Base-by-base conservation (phyloP, 306 rosid species). In the Oemleria cerasiformis region DNA sequence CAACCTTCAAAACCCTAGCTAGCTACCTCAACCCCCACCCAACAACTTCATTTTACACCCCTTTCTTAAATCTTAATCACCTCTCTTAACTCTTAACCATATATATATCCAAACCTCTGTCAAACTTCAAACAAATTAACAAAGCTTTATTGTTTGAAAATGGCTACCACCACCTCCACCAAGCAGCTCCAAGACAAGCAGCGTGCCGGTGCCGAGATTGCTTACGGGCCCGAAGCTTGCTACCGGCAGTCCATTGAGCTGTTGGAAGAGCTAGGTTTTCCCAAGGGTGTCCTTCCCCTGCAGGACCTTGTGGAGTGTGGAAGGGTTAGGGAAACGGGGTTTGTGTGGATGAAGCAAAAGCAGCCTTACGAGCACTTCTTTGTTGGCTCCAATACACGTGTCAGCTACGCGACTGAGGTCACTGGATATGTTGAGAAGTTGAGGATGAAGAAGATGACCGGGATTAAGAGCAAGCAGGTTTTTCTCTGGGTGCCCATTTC, bases 341-440 rank as follows among this genome's bases (percentile, higher is more conserved):
- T 87, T 25, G 92, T 91, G 74, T 91, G 97, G 97, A 91, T 91
- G 96, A 88, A 77, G 45, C 92, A 80, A 21, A 91, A 75, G 73
- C 78, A 66, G 0, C 96, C 97, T 0, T 84, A 72, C 57, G 97
- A 91, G 76, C 97, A 91, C 73, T 80, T 80, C 77, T 91, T 91
- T 21, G 81, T 30, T 53, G 75, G 64, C 20, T 63, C 84, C 5
- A 87, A 84, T 19, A 73, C 86, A 3, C 53, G 79, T 10, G 97
- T 91, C 17, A 86, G 88, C 57, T 88, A 91, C 60, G 87, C 87
- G 3, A n/a, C 44, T 1, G 97, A 91, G 74, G 97, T 91, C 43
- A 88, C 97, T 5, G 87, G 80, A 0, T 88, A 88, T 53, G 92
- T 91, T 30, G 97, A 88, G 77, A 91, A 86, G 79, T 58, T 44